Evolutionary conservation across 768 basidiomycete species (phyloP).

Genomic region (Leccinum olivaceopallidum): DNA sequence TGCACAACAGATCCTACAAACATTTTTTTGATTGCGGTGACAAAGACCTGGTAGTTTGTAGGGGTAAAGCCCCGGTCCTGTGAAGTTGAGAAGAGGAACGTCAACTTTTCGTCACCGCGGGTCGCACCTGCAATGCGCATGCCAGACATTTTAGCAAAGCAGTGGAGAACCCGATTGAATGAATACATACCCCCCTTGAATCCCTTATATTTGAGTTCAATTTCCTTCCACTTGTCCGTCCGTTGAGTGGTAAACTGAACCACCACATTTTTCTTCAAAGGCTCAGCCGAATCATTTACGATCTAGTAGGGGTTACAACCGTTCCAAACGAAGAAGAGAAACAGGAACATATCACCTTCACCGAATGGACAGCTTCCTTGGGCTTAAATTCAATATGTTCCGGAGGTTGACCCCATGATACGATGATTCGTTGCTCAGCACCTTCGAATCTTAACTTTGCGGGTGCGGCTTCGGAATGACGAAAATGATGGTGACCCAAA

Average conservation of each 20-base stretch:
- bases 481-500: conserved; percentile 25
- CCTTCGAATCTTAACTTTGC: conserved; percentile 18
- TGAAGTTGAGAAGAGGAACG: conserved; percentile 26
- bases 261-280: conserved; percentile 21
- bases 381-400: conserved; percentile 18
- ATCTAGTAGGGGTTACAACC: conserved; percentile 16
- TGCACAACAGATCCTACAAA: background rate
- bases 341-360: conserved; percentile 15
- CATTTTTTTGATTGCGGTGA: conserved; percentile 12
- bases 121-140: conserved; percentile 15
- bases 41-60: conserved; percentile 27
- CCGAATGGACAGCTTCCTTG: conserved; percentile 13
- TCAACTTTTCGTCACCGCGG: conserved; percentile 9
- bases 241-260: conserved; percentile 18
- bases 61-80: conserved; percentile 15
- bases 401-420: conserved; percentile 11
- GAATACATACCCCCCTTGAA: conserved; percentile 28
- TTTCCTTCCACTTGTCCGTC: conserved; percentile 7
- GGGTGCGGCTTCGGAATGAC: conserved; percentile 12
- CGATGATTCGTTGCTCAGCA: conserved; percentile 4
- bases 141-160: background rate
- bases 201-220: conserved; percentile 15
- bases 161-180: background rate
- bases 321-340: background rate
- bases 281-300: conserved; percentile 16